Percentiles rank a stretch among this genome's conserved stretches.
Evolutionary conservation across 208 protist genomes (phyloP).

Genomic region (Trypanosomatidae sp.): DNA sequence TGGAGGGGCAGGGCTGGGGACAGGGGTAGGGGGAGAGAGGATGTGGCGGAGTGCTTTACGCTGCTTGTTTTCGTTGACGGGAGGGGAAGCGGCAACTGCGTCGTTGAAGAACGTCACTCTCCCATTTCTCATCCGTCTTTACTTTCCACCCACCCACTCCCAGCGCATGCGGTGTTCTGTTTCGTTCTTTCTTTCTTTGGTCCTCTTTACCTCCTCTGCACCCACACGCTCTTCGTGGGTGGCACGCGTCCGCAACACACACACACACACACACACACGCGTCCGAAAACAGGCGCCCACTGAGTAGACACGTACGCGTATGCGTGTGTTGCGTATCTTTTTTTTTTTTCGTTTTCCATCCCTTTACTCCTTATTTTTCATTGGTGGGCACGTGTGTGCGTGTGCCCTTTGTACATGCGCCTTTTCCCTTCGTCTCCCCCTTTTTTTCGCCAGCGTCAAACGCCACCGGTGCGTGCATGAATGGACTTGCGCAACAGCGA

Average conservation of each 20-base stretch:
- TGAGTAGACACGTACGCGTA: not conserved
- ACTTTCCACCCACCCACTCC: not conserved
- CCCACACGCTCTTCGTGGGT: not conserved
- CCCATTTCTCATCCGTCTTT: not conserved
- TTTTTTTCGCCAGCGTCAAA: not conserved
- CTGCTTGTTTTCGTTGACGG: not conserved
- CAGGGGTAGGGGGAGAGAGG: not conserved
- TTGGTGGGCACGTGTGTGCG: not conserved
- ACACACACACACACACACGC: not conserved
- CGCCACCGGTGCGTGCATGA: not conserved
- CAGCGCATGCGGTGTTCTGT: not conserved
- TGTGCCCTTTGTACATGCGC: not conserved
- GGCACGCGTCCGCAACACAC: not conserved
- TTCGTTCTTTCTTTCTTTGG: not conserved
- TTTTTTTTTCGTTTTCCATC: not conserved
- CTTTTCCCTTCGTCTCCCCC: not conserved
- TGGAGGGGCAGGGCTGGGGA: not conserved
- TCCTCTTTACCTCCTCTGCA: not conserved
- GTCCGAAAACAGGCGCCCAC: too few species aligned
- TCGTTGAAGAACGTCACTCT: not conserved
- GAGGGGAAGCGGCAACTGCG: not conserved
- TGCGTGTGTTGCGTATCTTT: not conserved
- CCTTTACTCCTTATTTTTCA: not conserved
- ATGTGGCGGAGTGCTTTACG: not conserved
- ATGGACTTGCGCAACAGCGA: not conserved